Percentiles rank a stretch among this genome's conserved stretches.
Evolutionary conservation across 2,329 filamentous ascomycete species (phyloP).

Genomic region (Exophiala viscosa): DNA sequence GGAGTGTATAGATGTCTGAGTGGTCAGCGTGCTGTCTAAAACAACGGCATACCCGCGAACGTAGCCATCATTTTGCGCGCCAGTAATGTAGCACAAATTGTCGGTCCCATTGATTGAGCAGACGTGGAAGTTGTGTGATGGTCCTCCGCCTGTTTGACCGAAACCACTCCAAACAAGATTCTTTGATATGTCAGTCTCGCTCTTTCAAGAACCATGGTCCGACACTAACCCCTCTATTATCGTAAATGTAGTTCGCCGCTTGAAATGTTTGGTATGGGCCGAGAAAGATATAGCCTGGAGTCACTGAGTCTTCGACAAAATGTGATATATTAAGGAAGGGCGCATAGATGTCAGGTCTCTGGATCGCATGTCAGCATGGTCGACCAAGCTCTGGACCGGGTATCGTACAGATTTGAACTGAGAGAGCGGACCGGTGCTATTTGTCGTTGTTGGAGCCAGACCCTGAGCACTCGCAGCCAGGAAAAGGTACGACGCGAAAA

Average conservation of each 20-base stretch:
- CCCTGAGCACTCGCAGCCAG: slow-evolving; percentile 9
- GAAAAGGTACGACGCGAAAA: slow-evolving; percentile 1
- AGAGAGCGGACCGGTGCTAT: slow-evolving; percentile 19
- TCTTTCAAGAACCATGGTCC: neutral
- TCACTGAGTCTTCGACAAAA: slow-evolving; percentile 32
- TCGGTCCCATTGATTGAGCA: slow-evolving; percentile 47
- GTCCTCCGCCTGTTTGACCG: slow-evolving; percentile 46
- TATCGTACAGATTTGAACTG: slow-evolving; percentile 22
- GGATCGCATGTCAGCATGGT: slow-evolving; percentile 1
- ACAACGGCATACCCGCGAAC: slow-evolving; percentile 51
- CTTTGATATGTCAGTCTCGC: slow-evolving; percentile 25
- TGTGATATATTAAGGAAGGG: slow-evolving; percentile 35
- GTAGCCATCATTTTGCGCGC: slow-evolving; percentile 50
- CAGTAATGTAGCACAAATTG: slow-evolving; percentile 52
- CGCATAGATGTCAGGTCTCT: slow-evolving; percentile 41
- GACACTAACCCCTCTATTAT: slow-evolving; percentile 43
- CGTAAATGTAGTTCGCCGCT: slow-evolving; percentile 51
- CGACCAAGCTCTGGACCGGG: neutral
- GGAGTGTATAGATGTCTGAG: slow-evolving; percentile 16
- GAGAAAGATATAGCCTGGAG: slow-evolving; percentile 51
- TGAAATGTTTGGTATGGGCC: slow-evolving; percentile 49
- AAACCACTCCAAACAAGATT: slow-evolving; percentile 52
- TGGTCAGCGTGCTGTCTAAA: slow-evolving; percentile 41
- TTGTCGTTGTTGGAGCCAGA: slow-evolving; percentile 10
- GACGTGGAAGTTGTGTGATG: slow-evolving; percentile 47